A percentile compares a stretch with the other conserved stretches of the same genome.
These are phyloP conservation scores for Syzygium aqueum DNA, from an alignment of 345 rosid species.

Conservation along the genomic window DNA sequence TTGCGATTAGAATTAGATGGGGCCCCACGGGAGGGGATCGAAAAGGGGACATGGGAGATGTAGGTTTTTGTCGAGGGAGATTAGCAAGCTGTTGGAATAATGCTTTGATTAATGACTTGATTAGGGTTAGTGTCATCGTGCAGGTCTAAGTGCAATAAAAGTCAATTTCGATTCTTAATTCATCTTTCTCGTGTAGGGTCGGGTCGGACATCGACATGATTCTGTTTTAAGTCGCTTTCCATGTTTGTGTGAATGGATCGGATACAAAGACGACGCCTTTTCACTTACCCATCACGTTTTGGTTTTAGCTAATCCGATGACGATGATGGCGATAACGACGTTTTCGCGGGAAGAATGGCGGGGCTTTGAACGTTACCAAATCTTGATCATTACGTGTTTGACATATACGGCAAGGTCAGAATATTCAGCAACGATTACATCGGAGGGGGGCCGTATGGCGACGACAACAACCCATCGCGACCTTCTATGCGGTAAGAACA, in stretches of 20 bases:
- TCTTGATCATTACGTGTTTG: not conserved
- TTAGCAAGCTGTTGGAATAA: not conserved
- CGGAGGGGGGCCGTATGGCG: not conserved
- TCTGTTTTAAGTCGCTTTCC: not conserved
- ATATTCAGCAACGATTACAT: not conserved
- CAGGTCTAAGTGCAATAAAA: not conserved
- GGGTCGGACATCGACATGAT: not conserved
- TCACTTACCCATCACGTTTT: not conserved
- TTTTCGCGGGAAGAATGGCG: not conserved
- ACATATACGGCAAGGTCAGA: not conserved
- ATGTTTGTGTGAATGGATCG: not conserved
- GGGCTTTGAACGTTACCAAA: not conserved
- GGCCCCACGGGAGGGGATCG: not conserved
- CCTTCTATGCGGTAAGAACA: not conserved
- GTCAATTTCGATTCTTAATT: not conserved
- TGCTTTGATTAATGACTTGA: not conserved
- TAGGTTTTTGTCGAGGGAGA: not conserved
- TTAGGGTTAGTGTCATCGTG: not conserved
- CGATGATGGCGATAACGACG: not conserved
- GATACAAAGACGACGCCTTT: not conserved
- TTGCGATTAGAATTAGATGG: not conserved
- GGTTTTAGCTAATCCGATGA: not conserved
- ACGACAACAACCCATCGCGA: not conserved
- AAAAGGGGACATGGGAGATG: not conserved
- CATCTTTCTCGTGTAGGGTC: not conserved